A percentile compares a stretch with the other conserved stretches of the same genome.
Conservation (phyloP, 2,329 filamentous ascomycete species). For the Colletotrichum endophyticum region DNA sequence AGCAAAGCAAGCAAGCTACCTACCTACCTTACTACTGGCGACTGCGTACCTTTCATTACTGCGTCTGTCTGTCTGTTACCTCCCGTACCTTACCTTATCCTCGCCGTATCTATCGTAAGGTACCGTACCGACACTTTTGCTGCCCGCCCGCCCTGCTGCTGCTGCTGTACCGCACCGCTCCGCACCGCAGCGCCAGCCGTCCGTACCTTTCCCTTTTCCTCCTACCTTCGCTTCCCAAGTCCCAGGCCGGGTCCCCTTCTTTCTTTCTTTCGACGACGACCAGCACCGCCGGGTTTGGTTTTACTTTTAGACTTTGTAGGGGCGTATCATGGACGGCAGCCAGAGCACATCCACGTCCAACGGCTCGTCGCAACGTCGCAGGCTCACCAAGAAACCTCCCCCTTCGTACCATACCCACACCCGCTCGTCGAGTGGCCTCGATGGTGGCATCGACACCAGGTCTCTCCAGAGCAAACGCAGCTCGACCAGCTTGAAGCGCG, state of each 20-base stretch:
- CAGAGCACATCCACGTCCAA: conserved; percentile 43
- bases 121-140: not conserved
- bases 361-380: conserved; percentile 60
- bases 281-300: not conserved
- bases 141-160: not conserved
- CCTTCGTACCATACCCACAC: conserved; percentile 47
- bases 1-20: not conserved
- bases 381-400: conserved; percentile 67
- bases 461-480: conserved; percentile 68
- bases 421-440: conserved; percentile 53
- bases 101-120: not conserved
- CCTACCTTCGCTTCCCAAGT: not conserved
- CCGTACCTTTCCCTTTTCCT: not conserved
- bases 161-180: not conserved
- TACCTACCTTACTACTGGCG: not conserved
- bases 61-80: not conserved
- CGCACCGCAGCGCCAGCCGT: not conserved
- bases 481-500: conserved; percentile 65
- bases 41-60: not conserved
- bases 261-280: conserved; percentile 12
- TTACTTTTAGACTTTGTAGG: conserved; percentile 20
- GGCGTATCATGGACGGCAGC: conserved; percentile 50
- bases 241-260: not conserved
- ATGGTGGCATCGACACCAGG: conserved; percentile 59
- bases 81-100: not conserved